A percentile compares a stretch with the other conserved stretches of the same genome.
Conservation (phyloP, 768 basidiomycete genomes). For the Sporobolomyces roseus region DNA sequence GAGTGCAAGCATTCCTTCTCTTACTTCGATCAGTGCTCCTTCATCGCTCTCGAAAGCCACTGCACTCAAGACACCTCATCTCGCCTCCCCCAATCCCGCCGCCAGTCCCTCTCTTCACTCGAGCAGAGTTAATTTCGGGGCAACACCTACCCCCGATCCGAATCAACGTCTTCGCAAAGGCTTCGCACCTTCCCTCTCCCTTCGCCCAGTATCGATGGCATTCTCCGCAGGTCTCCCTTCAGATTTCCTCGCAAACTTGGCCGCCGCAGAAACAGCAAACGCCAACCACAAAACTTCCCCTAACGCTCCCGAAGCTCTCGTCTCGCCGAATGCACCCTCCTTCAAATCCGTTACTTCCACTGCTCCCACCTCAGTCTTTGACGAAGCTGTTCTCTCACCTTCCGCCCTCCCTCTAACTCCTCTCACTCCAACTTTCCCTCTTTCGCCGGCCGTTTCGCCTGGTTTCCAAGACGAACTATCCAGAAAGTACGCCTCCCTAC, state of each 20-base stretch:
- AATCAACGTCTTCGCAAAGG: constrained; percentile 5
- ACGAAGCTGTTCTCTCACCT: neutral
- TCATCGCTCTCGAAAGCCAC: neutral
- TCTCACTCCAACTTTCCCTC: constrained; percentile 23
- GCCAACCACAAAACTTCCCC: neutral
- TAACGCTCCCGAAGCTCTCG: neutral
- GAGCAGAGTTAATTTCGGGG: constrained; percentile 22
- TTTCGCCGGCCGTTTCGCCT: neutral
- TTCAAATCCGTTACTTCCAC: constrained; percentile 23
- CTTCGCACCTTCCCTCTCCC: constrained; percentile 23
- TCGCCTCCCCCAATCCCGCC: neutral
- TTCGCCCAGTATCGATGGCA: constrained; percentile 40
- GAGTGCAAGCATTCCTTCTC: constrained; percentile 18
- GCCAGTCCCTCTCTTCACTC: neutral
- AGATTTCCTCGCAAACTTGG: constrained; percentile 30
- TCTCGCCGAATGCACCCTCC: constrained; percentile 28
- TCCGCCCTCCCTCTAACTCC: constrained; percentile 18
- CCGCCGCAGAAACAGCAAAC: neutral
- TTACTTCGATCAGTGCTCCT: constrained; percentile 7
- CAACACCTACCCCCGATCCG: constrained; percentile 4
- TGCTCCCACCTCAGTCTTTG: constrained; percentile 23
- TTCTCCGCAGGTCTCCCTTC: constrained; percentile 36
- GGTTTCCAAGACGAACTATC: neutral
- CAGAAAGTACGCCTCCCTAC: constrained; percentile 2
- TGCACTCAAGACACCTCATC: neutral